These are phyloP conservation scores for Clonostachys sp. DNA, from an alignment of 2,329 filamentous ascomycete species.

Conservation along the genomic window DNA sequence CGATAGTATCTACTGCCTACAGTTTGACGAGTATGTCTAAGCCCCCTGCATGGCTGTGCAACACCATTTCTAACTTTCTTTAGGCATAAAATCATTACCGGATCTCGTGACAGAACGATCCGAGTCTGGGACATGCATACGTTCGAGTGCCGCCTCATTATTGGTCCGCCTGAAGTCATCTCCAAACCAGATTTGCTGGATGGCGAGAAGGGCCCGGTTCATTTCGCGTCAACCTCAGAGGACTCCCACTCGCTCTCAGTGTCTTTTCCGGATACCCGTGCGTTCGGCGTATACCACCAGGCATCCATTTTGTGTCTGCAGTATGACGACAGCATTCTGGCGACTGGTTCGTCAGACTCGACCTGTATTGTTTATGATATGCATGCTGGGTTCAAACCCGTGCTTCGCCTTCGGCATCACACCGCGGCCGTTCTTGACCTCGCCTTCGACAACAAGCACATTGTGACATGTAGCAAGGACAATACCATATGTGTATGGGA, in stretches of 20 bases:
- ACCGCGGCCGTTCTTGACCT: conserved; percentile 88
- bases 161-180: conserved; percentile 70
- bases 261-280: conserved; percentile 49
- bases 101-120: conserved; percentile 91
- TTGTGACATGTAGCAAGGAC: conserved; percentile 97
- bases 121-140: conserved; percentile 94
- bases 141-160: conserved; percentile 77
- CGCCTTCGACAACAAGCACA: conserved; percentile 86
- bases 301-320: conserved; percentile 93
- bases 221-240: conserved; percentile 47
- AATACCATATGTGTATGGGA: conserved; percentile 93
- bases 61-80: conserved; percentile 18
- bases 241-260: conserved; percentile 39
- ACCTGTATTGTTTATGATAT: conserved; percentile 91
- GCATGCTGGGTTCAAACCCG: conserved; percentile 70
- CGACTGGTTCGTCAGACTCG: conserved; percentile 90
- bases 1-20: conserved; percentile 95
- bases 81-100: conserved; percentile 91
- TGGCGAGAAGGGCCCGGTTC: conserved; percentile 44
- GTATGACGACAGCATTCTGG: conserved; percentile 88
- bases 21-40: conserved; percentile 82
- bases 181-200: conserved; percentile 44
- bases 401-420: conserved; percentile 74
- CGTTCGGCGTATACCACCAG: conserved; percentile 68
- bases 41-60: too few species aligned